Evolutionary conservation across 2,329 filamentous ascomycete genomes (phyloP).

Genomic region (Sclerotinia sclerotiorum): DNA sequence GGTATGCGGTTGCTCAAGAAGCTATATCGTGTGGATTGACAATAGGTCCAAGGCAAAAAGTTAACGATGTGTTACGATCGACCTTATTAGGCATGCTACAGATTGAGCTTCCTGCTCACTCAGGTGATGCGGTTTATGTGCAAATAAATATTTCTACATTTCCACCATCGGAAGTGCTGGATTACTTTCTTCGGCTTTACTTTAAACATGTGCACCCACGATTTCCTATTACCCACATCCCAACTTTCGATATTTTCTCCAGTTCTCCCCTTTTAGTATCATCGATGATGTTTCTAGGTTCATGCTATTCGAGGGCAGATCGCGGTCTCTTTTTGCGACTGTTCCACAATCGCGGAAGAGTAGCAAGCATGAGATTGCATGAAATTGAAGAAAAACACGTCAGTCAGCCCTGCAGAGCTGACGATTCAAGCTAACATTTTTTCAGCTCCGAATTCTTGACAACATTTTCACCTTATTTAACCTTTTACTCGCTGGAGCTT

Average conservation of each 20-base stretch:
- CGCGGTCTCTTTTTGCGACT: constrained; percentile 35
- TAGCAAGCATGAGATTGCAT: constrained; percentile 31
- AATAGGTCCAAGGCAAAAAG: constrained; percentile 28
- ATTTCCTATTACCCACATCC: constrained; percentile 36
- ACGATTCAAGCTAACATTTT: constrained; percentile 18
- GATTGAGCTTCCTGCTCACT: constrained; percentile 16
- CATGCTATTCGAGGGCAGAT: constrained; percentile 35
- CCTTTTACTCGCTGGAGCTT: constrained; percentile 36
- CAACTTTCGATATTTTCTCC: constrained; percentile 36
- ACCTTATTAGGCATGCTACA: constrained; percentile 27
- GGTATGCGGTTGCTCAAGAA: constrained; percentile 36
- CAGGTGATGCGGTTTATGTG: constrained; percentile 10
- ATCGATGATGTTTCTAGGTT: constrained; percentile 39
- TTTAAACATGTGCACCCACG: constrained; percentile 36
- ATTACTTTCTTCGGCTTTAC: constrained; percentile 38
- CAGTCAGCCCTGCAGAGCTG: constrained; percentile 14
- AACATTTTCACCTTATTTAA: constrained; percentile 38
- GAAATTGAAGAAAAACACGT: constrained; percentile 36
- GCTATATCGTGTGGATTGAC: constrained; percentile 29
- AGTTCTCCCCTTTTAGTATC: constrained; percentile 33
- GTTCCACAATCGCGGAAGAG: constrained; percentile 36
- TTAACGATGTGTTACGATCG: constrained; percentile 30
- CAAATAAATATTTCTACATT: constrained; percentile 35
- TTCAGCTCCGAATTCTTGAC: constrained; percentile 33
- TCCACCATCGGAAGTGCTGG: constrained; percentile 34